Evolutionary conservation across 2,329 filamentous ascomycete genomes (phyloP).

Genomic region (Fusarium hainanense): DNA sequence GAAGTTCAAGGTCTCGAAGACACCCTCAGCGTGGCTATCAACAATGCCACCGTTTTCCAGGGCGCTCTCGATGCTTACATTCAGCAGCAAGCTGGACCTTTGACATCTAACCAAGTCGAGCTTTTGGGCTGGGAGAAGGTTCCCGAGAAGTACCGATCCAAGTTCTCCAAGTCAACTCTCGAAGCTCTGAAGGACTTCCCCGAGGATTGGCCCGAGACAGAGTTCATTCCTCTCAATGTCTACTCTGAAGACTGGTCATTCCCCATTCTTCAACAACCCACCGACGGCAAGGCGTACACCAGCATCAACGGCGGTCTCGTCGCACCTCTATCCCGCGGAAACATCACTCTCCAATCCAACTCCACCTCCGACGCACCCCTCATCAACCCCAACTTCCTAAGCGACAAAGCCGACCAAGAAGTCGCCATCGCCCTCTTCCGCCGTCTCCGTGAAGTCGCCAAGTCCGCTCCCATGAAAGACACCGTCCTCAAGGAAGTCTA

Average conservation of each 20-base stretch:
- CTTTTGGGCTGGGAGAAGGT: conserved; percentile 45
- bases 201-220: conserved; percentile 52
- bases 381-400: conserved; percentile 60
- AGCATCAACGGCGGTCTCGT: conserved; percentile 50
- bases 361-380: conserved; percentile 52
- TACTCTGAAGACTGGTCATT: conserved; percentile 37
- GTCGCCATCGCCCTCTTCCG: conserved; percentile 57
- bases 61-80: conserved; percentile 30
- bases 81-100: conserved; percentile 26
- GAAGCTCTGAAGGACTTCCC: conserved; percentile 43
- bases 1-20: conserved; percentile 37
- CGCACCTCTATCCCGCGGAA: conserved; percentile 57
- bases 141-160: conserved; percentile 32
- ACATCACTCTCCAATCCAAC: conserved; percentile 54
- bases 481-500: conserved; percentile 52
- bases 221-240: conserved; percentile 43
- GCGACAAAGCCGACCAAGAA: conserved; percentile 55
- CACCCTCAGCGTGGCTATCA: conserved; percentile 39
- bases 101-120: conserved; percentile 42
- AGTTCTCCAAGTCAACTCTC: conserved; percentile 31
- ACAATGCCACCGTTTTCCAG: conserved; percentile 27
- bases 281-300: conserved; percentile 38
- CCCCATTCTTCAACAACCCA: conserved; percentile 34
- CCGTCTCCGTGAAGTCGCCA: conserved; percentile 53
- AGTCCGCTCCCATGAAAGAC: conserved; percentile 44